Base-by-base conservation (phyloP, 108 stramenopile genomes). In the Nannochloropsis salina region DNA sequence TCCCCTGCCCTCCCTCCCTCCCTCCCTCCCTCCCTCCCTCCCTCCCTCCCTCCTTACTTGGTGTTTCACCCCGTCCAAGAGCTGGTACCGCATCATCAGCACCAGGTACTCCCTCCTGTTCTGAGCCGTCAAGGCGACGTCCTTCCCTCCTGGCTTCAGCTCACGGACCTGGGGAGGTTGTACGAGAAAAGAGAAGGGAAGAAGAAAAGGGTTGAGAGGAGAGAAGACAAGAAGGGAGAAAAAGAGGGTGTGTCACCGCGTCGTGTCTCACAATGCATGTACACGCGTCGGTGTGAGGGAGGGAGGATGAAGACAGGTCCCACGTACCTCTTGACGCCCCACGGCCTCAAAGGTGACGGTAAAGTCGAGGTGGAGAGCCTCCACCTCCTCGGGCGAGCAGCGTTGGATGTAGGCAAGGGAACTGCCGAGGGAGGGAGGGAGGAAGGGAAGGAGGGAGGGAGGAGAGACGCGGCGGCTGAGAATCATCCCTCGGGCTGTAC, bases 31-130 rank as follows among this genome's bases (percentile, higher is more conserved):
- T 8, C 15, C 22, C 80, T 21, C 21, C 80, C 80, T 18, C 80
- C 80, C 80, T 80, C 80, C 80, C 80, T 80, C 80, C 18, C 51
- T 18, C 51, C 51, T 61, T 21, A 22, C 80, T 21, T 80, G 80
- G 20, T 22, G 12, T 21, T 31, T 21, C 80, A 22, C 22, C 80
- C 9, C 21, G 21, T 20, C 80, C 80, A 31, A 22, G 20, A 31
- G 80, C 80, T 22, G 80, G 80, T 31, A 22, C 21, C 21, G 80
- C 80, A 80, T 15, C 22, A 80, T 80, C 18, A 22, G 22, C 22
- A 22, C 80, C 18, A 20, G 21, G 80, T 80, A 20, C 80, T 80
- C 21, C 80, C 21, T 22, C 21, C 9, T 80, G 21, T 31, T 22
- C 22, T 31, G 9, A 21, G 9, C 9, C 12, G 47, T 51, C 12